A percentile compares a stretch with the other conserved stretches of the same genome.
Conservation (phyloP, 1,139 yeast genomes). For the Komagataea norvegica region DNA sequence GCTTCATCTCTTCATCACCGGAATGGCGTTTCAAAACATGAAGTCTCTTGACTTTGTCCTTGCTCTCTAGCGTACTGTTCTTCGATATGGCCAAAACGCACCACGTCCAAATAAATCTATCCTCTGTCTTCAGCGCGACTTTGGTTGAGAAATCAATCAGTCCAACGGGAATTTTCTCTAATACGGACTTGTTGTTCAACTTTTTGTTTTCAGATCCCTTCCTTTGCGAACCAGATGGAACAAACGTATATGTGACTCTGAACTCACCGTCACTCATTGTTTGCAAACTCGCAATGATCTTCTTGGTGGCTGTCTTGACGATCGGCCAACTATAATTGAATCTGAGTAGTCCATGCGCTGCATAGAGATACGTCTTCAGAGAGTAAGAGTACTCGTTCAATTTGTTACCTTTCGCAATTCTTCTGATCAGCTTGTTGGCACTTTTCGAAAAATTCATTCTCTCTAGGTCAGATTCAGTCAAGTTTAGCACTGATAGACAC, state of each 20-base stretch:
- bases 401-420: conserved; percentile 5
- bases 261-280: conserved; percentile 3
- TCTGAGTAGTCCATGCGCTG: conserved; percentile 15
- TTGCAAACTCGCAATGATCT: conserved; percentile 12
- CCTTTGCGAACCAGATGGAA: background rate
- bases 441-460: conserved; percentile 7
- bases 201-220: background rate
- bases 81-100: conserved; percentile 3
- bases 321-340: conserved; percentile 7
- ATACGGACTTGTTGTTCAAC: conserved; percentile 1
- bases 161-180: conserved; percentile 11
- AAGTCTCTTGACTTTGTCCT: conserved; percentile 5
- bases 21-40: background rate
- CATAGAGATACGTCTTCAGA: conserved; percentile 10
- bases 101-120: conserved; percentile 4
- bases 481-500: conserved; percentile 12
- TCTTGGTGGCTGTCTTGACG: conserved; percentile 14
- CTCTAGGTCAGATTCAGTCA: conserved; percentile 3
- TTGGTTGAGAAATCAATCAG: conserved; percentile 8
- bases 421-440: conserved; percentile 12
- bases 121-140: background rate
- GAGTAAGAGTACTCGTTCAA: conserved; percentile 5
- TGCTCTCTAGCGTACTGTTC: background rate
- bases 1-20: background rate
- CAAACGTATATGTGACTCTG: conserved; percentile 4